Conservation (phyloP, 75 land plant species). For the Chamaecyparis obtusa region DNA sequence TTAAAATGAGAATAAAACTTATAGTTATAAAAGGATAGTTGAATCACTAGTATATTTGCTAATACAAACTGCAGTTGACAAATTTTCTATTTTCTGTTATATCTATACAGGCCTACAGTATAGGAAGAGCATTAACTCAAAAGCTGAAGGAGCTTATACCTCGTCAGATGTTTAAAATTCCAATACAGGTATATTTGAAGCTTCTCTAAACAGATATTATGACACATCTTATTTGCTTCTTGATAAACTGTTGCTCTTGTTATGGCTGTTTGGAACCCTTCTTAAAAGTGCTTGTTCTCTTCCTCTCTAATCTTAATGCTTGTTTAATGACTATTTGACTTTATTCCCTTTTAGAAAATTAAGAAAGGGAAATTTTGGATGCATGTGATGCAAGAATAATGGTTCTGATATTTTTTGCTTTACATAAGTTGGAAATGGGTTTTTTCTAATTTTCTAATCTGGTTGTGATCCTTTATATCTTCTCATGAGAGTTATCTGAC, state of each 20-base stretch:
- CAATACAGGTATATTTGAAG: slow-evolving; percentile 69
- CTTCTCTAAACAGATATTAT: not conserved
- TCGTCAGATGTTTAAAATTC: slow-evolving; percentile 94
- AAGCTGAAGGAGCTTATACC: slow-evolving; percentile 95
- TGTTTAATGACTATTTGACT: too few relatives aligned
- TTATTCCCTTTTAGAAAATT: too few relatives aligned
- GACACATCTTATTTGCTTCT: not conserved
- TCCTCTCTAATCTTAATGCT: too few relatives aligned
- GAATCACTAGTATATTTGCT: not conserved
- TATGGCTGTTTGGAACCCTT: too few relatives aligned
- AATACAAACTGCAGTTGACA: not conserved
- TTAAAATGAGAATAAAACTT: not conserved
- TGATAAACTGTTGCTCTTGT: too few relatives aligned
- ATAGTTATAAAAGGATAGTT: too few relatives aligned
- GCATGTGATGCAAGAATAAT: not conserved
- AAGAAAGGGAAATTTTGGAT: not conserved
- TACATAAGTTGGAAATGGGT: not conserved
- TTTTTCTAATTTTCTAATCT: not conserved
- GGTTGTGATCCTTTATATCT: not conserved
- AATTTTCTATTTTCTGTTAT: not conserved
- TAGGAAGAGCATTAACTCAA: slow-evolving; percentile 91
- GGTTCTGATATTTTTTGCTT: not conserved
- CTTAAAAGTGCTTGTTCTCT: too few relatives aligned
- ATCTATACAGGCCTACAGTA: slow-evolving; percentile 62
- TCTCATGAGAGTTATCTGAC: not conserved